A percentile compares a stretch with the other conserved stretches of the same genome.
These are phyloP conservation scores for Tricholoma terreum DNA, from an alignment of 768 basidiomycete species.

Conservation along the genomic window DNA sequence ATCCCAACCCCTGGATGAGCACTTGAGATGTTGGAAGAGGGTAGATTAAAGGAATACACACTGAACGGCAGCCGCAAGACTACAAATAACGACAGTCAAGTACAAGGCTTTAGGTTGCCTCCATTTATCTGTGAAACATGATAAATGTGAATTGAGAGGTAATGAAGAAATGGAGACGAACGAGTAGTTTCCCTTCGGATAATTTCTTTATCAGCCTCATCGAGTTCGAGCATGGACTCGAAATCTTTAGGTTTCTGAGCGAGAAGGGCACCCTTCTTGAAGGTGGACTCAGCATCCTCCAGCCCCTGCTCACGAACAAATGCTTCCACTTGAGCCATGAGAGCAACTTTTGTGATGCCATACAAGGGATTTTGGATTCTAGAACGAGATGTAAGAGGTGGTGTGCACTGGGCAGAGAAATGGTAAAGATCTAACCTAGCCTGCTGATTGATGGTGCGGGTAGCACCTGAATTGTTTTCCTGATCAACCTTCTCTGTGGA, in stretches of 20 bases:
- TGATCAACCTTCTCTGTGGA: no score
- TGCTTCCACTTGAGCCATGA: slow-evolving; percentile 55
- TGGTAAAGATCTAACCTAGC: no score
- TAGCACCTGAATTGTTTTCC: no score
- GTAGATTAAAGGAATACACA: slow-evolving; percentile 26
- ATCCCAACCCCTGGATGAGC: slow-evolving; percentile 58
- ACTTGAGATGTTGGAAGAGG: neutral
- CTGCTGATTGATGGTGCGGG: no score
- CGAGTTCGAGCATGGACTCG: slow-evolving; percentile 36
- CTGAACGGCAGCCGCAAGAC: slow-evolving; percentile 78
- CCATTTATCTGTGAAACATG: slow-evolving; percentile 40
- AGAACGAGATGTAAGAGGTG: no score
- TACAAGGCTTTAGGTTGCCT: slow-evolving; percentile 42
- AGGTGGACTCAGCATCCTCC: slow-evolving; percentile 40
- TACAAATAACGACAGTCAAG: slow-evolving; percentile 49
- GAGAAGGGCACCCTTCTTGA: slow-evolving; percentile 70
- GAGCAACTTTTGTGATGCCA: slow-evolving; percentile 57
- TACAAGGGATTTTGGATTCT: slow-evolving; percentile 47
- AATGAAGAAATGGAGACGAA: slow-evolving; percentile 19
- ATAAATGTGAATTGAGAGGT: neutral
- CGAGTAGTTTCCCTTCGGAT: slow-evolving; percentile 47
- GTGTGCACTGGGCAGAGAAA: no score
- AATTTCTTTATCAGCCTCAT: slow-evolving; percentile 34
- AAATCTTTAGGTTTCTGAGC: slow-evolving; percentile 63
- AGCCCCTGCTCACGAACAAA: slow-evolving; percentile 54